Conservation (phyloP, 495 filamentous ascomycete species). For the Margaritispora aquatica region DNA sequence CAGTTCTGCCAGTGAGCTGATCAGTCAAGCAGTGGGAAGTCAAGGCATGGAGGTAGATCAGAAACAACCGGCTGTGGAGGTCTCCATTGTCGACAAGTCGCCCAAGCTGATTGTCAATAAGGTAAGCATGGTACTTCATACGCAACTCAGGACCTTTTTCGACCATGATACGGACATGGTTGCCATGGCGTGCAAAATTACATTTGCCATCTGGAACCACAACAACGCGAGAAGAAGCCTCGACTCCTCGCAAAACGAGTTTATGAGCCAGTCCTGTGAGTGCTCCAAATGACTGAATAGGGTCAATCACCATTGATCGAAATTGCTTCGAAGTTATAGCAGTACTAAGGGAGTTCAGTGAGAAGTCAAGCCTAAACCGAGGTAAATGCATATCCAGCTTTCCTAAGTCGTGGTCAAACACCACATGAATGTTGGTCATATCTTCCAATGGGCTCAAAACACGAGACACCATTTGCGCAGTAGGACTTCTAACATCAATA, state of each 20-base stretch:
- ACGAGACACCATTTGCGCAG: constrained; percentile 6
- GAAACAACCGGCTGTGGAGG: constrained; percentile 45
- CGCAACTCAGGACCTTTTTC: constrained; percentile 6
- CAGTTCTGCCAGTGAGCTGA: constrained; percentile 47
- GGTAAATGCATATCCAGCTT: constrained; percentile 39
- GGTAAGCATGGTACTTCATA: constrained; percentile 33
- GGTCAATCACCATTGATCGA: constrained; percentile 47
- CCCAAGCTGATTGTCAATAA: constrained; percentile 43
- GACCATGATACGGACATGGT: constrained; percentile 42
- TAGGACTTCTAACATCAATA: constrained; percentile 11
- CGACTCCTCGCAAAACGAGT: constrained; percentile 38
- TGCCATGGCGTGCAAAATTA: constrained; percentile 3
- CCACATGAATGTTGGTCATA: constrained; percentile 8
- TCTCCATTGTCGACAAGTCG: constrained; percentile 43
- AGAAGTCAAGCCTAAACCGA: constrained; percentile 43
- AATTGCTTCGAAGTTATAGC: constrained; percentile 45
- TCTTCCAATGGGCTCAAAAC: constrained; percentile 15
- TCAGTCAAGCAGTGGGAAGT: constrained; percentile 54
- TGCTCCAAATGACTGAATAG: constrained; percentile 41
- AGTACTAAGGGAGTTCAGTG: constrained; percentile 25
- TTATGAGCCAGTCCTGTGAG: constrained; percentile 48
- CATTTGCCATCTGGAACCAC: constrained; percentile 46
- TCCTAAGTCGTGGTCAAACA: neutral
- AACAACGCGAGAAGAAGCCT: constrained; percentile 28
- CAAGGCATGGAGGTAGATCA: constrained; percentile 56